These are phyloP conservation scores for Lizonia empirigonia DNA, from an alignment of 2,329 filamentous ascomycete species.

Conservation along the genomic window DNA sequence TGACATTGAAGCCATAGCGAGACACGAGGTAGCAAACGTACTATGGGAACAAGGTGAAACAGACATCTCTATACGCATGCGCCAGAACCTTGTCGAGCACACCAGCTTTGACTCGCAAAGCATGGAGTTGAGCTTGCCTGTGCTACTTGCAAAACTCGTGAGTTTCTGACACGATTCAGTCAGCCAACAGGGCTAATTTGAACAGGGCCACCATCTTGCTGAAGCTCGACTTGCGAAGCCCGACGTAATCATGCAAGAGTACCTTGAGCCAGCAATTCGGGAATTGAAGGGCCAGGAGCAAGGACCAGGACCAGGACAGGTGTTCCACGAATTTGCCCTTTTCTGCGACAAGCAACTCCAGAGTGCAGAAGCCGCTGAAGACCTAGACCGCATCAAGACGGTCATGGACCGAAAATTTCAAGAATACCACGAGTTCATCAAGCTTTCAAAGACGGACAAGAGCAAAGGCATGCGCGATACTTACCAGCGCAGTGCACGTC, in stretches of 20 bases:
- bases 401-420: constrained; percentile 79
- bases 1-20: constrained; percentile 75
- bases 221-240: constrained; percentile 90
- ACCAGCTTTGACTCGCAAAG: constrained; percentile 40
- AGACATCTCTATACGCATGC: constrained; percentile 84
- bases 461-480: constrained; percentile 53
- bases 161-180: constrained; percentile 6
- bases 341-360: constrained; percentile 96
- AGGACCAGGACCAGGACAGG: constrained; percentile 78
- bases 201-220: constrained; percentile 79
- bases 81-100: constrained; percentile 67
- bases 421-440: constrained; percentile 76
- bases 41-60: constrained; percentile 95
- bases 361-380: constrained; percentile 81
- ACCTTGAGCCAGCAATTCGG: constrained; percentile 81
- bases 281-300: constrained; percentile 73
- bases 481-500: constrained; percentile 65
- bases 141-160: constrained; percentile 81
- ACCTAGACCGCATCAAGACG: constrained; percentile 79
- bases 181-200: constrained; percentile 17
- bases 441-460: constrained; percentile 58
- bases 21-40: constrained; percentile 84
- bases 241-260: constrained; percentile 84
- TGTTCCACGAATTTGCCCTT: constrained; percentile 91
- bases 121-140: constrained; percentile 54